Evolutionary conservation across 805 yeast genomes (phyloP), one percentile per base, ranked within the genome.

Genomic region (Ogataea ramenticola): DNA sequence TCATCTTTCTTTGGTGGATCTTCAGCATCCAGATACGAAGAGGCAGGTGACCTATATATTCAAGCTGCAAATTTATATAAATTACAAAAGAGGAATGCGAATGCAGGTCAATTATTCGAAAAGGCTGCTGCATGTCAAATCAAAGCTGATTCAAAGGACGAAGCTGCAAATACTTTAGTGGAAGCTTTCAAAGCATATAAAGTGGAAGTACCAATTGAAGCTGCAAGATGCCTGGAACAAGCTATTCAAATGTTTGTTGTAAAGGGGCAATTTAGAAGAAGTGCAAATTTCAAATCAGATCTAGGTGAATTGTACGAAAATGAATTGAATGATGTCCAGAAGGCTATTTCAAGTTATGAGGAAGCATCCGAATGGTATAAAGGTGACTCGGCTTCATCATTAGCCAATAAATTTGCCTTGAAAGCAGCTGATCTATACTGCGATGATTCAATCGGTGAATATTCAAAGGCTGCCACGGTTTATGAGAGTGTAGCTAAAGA

Each of bases 281-380:
- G 96, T 21, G 99, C 99, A 12, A 88, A 88, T 59, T 90, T 85
- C 68, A 84, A 90, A 60, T 79, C 84, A 71, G 99, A 93, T 60
- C 72, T 93, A 57, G 99, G 90, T 11, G 89, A 80, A 52, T 64
- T 91, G 39, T 87, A 86, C 58, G 98, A 91, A 64, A 75, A 75
- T 39, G 86, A 83, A 40, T 67, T 87, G 19, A 74, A 74, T 41
- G 91, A 90, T 56, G 63, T 68, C 29, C 67, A 71, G 21, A 76
- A 76, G 52, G 97, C 99, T 6, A 74, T 83, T 43, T 72, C 72
- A 43, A 78, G 89, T 26, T 91, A 84, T 60, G 95, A 89, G 58
- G 86, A 83, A 55, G 96, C 99, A 11, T 96, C 96, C 35, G 98
- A 93, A 57, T 93, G 96, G 90, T 90, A 84, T 60, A 76, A 79